phyloP scores from a whole-genome alignment of 495 filamentous ascomycete species.

The Aspergillus sclerotiicarbonarius region DNA sequence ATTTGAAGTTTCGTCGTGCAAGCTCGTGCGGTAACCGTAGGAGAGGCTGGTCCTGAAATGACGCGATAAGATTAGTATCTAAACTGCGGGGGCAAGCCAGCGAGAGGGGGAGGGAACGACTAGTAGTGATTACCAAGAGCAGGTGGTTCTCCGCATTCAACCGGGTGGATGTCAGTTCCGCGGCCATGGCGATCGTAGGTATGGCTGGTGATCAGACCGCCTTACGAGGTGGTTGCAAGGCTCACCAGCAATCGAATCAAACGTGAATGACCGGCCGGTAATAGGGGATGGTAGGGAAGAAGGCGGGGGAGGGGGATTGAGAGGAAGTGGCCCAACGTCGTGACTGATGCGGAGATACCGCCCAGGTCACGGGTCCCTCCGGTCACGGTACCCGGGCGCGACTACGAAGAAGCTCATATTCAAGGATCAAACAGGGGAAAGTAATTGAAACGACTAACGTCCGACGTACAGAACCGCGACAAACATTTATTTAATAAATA shows the following conservation, averaged over 20 bases:
- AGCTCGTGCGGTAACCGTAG: slow-evolving; percentile 89
- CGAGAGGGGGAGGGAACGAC: slow-evolving; percentile 4
- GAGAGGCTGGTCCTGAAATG: slow-evolving; percentile 82
- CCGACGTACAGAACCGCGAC: slow-evolving; percentile 9
- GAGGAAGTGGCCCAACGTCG: neutral
- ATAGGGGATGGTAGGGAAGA: neutral
- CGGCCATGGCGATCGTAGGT: slow-evolving; percentile 37
- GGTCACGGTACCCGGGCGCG: neutral
- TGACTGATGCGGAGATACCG: slow-evolving; percentile 8
- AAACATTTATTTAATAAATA: slow-evolving; percentile 18
- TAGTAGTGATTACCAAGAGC: slow-evolving; percentile 56
- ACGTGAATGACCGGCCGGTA: neutral
- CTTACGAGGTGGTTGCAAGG: neutral
- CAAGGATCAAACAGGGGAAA: neutral
- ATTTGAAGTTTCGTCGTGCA: slow-evolving; percentile 88
- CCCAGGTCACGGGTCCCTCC: slow-evolving; percentile 18
- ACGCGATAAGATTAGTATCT: slow-evolving; percentile 16
- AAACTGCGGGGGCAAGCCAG: slow-evolving; percentile 1
- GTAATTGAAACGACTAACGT: slow-evolving; percentile 18
- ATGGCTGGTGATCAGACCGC: neutral
- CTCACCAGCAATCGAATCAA: too few relatives aligned
- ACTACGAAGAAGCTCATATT: neutral
- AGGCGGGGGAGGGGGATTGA: neutral
- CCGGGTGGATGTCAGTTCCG: slow-evolving; percentile 60
- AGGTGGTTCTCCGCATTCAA: slow-evolving; percentile 73